phyloP scores from a whole-genome alignment of 257 asterid genomes.

The Cinchona pubescens region DNA sequence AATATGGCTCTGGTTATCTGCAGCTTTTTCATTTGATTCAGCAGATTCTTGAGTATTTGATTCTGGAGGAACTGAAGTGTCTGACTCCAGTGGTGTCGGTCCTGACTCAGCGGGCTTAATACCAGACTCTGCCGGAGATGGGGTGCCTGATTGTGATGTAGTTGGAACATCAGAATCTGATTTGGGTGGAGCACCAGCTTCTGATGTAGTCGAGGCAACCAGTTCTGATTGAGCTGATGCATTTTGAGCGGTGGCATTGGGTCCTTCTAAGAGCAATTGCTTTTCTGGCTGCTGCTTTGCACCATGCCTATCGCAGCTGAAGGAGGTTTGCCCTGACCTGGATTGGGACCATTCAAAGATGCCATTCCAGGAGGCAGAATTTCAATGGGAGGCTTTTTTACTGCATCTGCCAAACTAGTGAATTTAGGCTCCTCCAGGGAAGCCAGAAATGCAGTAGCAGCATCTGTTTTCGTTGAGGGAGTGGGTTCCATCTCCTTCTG shows the following conservation, averaged over 20 bases:
- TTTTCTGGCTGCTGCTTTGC: conserved; percentile 58
- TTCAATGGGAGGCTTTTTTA: conserved; percentile 91
- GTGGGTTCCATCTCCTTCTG: conserved; percentile 84
- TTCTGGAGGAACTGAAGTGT: conserved; percentile 31
- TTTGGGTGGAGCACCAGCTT: conserved; percentile 31
- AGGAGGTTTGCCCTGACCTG: conserved; percentile 57
- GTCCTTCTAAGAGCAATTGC: conserved; percentile 67
- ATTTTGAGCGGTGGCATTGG: conserved; percentile 40
- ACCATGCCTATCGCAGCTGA: conserved; percentile 40
- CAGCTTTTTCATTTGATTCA: conserved; percentile 24
- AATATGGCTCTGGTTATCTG: conserved; percentile 38
- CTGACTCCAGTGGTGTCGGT: conserved; percentile 24
- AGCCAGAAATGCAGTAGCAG: conserved; percentile 91
- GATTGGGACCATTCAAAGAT: conserved; percentile 88
- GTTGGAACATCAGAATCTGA: conserved; percentile 27
- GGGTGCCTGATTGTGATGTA: conserved; percentile 32
- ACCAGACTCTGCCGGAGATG: conserved; percentile 26
- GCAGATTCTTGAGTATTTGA: conserved; percentile 14
- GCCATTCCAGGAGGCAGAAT: conserved; percentile 98
- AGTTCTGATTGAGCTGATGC: conserved; percentile 29
- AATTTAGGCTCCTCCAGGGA: conserved; percentile 92
- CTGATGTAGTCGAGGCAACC: conserved; percentile 31
- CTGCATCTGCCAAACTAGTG: conserved; percentile 91
- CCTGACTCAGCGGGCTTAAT: conserved; percentile 29
- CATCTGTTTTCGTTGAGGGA: conserved; percentile 75